Base-by-base conservation (phyloP, 225 moss, liverwort and hornwort species). In the Physcomitrium patens region DNA sequence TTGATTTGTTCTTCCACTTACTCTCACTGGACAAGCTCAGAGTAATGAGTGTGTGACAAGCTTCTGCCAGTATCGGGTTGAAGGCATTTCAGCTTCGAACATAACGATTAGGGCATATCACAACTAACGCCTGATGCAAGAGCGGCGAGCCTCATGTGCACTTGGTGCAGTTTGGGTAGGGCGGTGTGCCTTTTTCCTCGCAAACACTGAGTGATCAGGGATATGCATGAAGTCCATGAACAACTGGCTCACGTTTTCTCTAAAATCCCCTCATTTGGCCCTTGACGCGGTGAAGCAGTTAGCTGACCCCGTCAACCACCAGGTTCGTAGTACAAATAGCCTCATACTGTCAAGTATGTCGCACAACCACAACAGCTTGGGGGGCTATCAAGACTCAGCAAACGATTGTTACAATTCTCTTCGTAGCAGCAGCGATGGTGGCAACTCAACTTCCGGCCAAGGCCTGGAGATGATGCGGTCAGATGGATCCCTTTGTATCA, bases 171-270 rank as follows among this genome's bases (percentile, higher is more conserved):
- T 73, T 69, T 37, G 73, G 74, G 69, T 80, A 70, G 69, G 44
- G 56, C 76, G 41, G 20, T 22, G 47, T 24, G 24, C 24, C 24
- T 24, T 24, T 24, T 26, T 65, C 12, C 54, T 24, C 60, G 37
- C 53, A 67, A 1, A 8, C n/a, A 2, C 20, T 14, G 24, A 41
- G 37, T 66, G 78, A 27, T 24, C 24, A 69, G 57, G 27, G 75
- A 78, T 74, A 84, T 87, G 84, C 79, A 87, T 87, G 87, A 87
- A 84, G 84, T 87, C 87, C 75, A 65, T 84, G 84, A 84, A 82
- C 77, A 84, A 84, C 77, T 84, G 87, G 87, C 87, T 87, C 69
- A 84, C 74, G 18, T 87, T 82, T 75, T 82, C 87, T 77, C 79
- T 79, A 44, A 82, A 84, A 79, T 66, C 87, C 23, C 79, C 87